Percentiles rank a stretch among this genome's conserved stretches.
Conservation (phyloP, 306 rosid species). For the apple (Malus domestica) region ASM211411v1 NC_041797.1:8042501-8043000, state of each 20-base stretch:
- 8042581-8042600: slow-evolving; percentile 49
- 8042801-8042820: not conserved
- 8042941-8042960: no score
- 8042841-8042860: no score
- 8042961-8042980: no score
- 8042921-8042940: no score
- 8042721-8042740: not conserved
- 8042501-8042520: slow-evolving; percentile 25
- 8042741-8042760: not conserved
- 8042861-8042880: no score
- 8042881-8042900: no score
- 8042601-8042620: slow-evolving; percentile 64
- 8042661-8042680: not conserved
- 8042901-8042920: no score
- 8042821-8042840: not conserved
- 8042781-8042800: not conserved
- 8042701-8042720: not conserved
- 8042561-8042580: slow-evolving; percentile 50
- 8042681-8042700: not conserved
- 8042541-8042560: slow-evolving; percentile 70
- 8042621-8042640: slow-evolving; percentile 42
- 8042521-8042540: slow-evolving; percentile 69
- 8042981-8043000: no score
- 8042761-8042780: not conserved
- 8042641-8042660: slow-evolving; percentile 2